These are phyloP conservation scores for Ascochyta lentis DNA, from an alignment of 2,329 filamentous ascomycete genomes.

Conservation along the genomic window DNA sequence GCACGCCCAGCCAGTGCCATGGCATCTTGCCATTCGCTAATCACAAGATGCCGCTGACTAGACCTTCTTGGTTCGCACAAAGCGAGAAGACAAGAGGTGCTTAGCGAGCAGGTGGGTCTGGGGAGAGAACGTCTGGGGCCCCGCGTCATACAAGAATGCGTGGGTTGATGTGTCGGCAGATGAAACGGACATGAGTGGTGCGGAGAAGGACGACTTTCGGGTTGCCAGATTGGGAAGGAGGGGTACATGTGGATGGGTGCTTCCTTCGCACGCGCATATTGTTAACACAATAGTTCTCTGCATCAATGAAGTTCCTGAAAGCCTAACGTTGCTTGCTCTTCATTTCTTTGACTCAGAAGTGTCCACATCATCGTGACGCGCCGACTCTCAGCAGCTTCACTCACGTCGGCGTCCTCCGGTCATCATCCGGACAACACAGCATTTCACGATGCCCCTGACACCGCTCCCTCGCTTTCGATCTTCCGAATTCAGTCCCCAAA, in stretches of 20 bases:
- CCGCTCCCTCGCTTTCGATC: not conserved
- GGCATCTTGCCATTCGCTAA: constrained; percentile 3
- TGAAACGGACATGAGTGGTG: not conserved
- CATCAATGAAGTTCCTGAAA: not conserved
- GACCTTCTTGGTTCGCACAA: constrained; percentile 8
- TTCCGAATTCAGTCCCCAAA: not conserved
- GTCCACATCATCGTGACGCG: not conserved
- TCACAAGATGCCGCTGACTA: not conserved
- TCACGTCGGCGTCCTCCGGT: not conserved
- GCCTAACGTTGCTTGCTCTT: not conserved
- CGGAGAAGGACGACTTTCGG: not conserved
- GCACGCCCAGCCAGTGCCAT: constrained; percentile 13
- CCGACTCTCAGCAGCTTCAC: not conserved
- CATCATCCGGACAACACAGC: not conserved
- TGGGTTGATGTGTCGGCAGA: too few relatives aligned
- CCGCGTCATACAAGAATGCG: constrained; percentile 6
- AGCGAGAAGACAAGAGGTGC: constrained; percentile 7
- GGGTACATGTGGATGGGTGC: not conserved
- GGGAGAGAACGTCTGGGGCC: constrained; percentile 11
- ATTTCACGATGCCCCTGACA: not conserved
- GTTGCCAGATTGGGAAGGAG: constrained; percentile 8
- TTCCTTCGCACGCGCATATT: too few relatives aligned
- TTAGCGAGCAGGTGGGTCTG: constrained; percentile 14
- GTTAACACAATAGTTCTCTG: too few relatives aligned
- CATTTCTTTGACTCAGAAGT: not conserved